Conservation (phyloP, 768 basidiomycete genomes). For the Lactifluus hygrophoroides region DNA sequence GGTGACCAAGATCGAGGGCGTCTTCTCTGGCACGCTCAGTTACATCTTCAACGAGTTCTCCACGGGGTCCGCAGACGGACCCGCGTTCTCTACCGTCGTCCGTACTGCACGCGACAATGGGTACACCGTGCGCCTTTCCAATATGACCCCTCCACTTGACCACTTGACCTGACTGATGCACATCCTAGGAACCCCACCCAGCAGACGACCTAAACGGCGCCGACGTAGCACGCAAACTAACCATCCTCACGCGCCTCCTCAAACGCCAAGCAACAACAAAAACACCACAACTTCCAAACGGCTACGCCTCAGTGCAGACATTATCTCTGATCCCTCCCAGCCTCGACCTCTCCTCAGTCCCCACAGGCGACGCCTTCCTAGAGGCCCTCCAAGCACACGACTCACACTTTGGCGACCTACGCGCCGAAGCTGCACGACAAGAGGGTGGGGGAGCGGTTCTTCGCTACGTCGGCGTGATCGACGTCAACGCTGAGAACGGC, state of each 20-base stretch:
- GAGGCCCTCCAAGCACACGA: slow-evolving; percentile 75
- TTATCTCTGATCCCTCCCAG: slow-evolving; percentile 77
- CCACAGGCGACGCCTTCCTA: slow-evolving; percentile 79
- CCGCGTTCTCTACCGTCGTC: slow-evolving; percentile 84
- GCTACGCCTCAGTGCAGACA: slow-evolving; percentile 75
- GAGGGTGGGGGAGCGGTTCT: slow-evolving; percentile 66
- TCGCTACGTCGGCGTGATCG: slow-evolving; percentile 91
- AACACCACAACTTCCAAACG: slow-evolving; percentile 47
- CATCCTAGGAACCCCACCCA: slow-evolving; percentile 84
- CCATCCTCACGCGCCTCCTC: slow-evolving; percentile 83
- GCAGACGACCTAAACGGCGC: slow-evolving; percentile 94
- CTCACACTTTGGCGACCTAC: slow-evolving; percentile 60
- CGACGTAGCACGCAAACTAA: slow-evolving; percentile 95
- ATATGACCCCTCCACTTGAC: not conserved
- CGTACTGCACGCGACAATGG: slow-evolving; percentile 83
- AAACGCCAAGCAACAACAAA: slow-evolving; percentile 30
- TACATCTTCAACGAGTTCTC: slow-evolving; percentile 99
- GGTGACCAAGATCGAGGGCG: slow-evolving; percentile 91
- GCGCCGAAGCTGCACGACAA: slow-evolving; percentile 58
- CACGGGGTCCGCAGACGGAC: slow-evolving; percentile 55
- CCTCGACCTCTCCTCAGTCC: slow-evolving; percentile 44
- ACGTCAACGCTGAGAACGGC: slow-evolving; percentile 63
- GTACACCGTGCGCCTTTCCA: slow-evolving; percentile 63
- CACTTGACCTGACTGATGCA: not conserved
- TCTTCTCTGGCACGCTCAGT: slow-evolving; percentile 94